Base-by-base conservation (phyloP, 192 early-diverging fungal genomes). In the Geranomyces michiganensis region DNA sequence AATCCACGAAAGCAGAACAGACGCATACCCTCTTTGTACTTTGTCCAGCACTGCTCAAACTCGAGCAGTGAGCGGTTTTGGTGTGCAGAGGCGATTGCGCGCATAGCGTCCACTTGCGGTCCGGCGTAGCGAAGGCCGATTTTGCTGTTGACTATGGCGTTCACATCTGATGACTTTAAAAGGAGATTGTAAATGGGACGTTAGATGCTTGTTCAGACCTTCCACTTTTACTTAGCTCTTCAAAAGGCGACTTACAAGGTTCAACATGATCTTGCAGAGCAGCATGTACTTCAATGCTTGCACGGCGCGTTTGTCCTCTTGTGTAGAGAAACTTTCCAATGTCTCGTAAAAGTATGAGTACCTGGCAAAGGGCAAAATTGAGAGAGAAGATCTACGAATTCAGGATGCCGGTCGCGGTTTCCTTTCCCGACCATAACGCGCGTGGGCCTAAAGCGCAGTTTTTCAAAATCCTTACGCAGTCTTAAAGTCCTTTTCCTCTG, bases 401-500 rank as follows among this genome's bases (percentile, higher is more conserved):
- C 0, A 60, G 19, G n/a, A 60, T 60, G 15, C 0, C 58, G 26
- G 0, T 29, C 48, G 22, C 19, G 19, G 48, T 17, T 0, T 22
- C 48, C 19, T 51, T 51, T 22, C 48, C n/a, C n/a, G n/a, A n/a
- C n/a, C n/a, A n/a, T n/a, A n/a, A n/a, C n/a, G n/a, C n/a, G n/a
- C 7, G 51, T 53, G 51, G 6, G 17, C 51, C 4, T 15, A 53
- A 60, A 60, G 8, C 7, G 17, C 58, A 60, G 58, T 15, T 44
- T 41, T 36, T 5, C 9, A 29, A 8, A 64, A 41, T 60, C 67
- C 70, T 72, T 92, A 96, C 68, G 92, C 96, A 13, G 96, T 99
- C 81, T 98, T 98, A 78, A 95, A 99, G 75, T 99, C 97, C 80
- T 97, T 96, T 74, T 98, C 96, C 73, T 99, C 96, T 32, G 96